Percentiles rank a stretch among this genome's conserved stretches.
phyloP scores from a whole-genome alignment of 768 basidiomycete genomes.

The Russula foetens region DNA sequence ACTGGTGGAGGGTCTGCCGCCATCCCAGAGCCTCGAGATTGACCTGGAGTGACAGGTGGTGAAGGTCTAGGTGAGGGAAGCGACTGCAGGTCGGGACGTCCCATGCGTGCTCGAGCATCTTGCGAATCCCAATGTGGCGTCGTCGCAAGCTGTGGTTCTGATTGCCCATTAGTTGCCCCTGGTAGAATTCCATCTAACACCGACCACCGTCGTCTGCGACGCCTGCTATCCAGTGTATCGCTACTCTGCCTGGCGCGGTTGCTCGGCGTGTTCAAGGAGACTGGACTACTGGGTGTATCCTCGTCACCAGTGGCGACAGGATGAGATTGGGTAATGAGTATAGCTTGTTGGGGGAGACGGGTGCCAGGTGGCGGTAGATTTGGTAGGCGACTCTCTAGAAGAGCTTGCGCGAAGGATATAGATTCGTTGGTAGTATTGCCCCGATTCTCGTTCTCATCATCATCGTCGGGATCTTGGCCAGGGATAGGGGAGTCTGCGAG shows the following conservation, averaged over 20 bases:
- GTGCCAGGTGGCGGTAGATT: constrained; percentile 65
- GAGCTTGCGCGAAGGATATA: constrained; percentile 64
- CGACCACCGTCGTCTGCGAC: constrained; percentile 65
- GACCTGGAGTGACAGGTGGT: background rate
- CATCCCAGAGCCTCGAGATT: background rate
- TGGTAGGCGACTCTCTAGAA: constrained; percentile 74
- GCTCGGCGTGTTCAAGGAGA: constrained; percentile 37
- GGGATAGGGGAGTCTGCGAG: constrained; percentile 21
- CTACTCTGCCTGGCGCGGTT: constrained; percentile 14
- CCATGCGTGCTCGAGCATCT: background rate
- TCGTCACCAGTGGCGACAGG: constrained; percentile 34
- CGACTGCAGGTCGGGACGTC: background rate
- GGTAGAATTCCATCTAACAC: constrained; percentile 44
- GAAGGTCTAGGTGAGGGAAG: background rate
- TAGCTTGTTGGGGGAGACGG: constrained; percentile 56
- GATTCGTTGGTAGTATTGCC: constrained; percentile 38
- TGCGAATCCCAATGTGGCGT: background rate
- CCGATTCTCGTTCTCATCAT: constrained; percentile 15
- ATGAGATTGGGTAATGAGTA: constrained; percentile 45
- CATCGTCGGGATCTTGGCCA: constrained; percentile 30
- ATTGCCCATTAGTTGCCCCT: constrained; percentile 23
- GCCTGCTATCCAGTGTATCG: constrained; percentile 26
- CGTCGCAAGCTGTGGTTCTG: background rate
- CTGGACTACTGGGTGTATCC: constrained; percentile 36
- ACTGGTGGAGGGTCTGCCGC: constrained; percentile 23